Conservation (phyloP, 345 rosid species). For the Brassica carinata region DNA sequence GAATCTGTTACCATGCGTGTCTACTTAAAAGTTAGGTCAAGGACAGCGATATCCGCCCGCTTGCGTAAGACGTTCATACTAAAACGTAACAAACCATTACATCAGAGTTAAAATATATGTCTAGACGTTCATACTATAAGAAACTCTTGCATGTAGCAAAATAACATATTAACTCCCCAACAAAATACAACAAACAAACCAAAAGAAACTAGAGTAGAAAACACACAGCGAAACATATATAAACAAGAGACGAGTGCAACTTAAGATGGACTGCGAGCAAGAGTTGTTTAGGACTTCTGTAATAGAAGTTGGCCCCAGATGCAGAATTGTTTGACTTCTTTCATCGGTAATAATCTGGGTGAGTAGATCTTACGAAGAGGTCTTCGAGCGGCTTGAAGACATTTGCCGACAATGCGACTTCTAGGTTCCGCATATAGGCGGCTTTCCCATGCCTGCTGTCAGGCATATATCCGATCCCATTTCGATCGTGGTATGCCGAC, state of each 20-base stretch:
- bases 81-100: not conserved
- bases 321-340: not conserved
- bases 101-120: not conserved
- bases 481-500: not conserved
- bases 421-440: not conserved
- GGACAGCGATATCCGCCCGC: no score
- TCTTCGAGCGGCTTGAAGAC: not conserved
- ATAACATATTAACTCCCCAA: not conserved
- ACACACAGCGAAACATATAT: not conserved
- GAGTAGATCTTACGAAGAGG: not conserved
- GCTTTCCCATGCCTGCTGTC: not conserved
- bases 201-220: not conserved
- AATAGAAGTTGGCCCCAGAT: not conserved
- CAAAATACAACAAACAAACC: not conserved
- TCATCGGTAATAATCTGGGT: not conserved
- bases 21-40: not conserved
- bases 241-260: not conserved
- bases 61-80: no score
- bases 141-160: not conserved
- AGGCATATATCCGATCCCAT: not conserved
- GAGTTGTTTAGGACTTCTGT: not conserved
- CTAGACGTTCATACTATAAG: not conserved
- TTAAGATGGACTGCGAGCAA: not conserved
- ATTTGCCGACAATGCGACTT: not conserved
- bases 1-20: constrained; percentile 22